phyloP scores from a whole-genome alignment of 768 basidiomycete genomes.

The Lactarius deliciosus region DNA sequence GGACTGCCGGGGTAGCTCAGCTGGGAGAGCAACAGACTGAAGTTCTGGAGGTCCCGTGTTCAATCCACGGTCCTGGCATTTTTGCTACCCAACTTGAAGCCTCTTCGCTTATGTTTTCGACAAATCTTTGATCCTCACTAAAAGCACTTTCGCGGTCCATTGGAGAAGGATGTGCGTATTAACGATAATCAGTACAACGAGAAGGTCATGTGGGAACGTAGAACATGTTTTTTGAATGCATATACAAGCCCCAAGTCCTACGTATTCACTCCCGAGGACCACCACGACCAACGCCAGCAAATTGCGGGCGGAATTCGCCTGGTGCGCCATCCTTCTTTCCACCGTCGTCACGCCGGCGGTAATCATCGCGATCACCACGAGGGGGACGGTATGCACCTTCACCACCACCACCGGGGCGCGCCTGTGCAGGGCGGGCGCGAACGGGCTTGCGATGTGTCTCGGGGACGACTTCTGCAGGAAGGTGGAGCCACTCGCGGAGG shows the following conservation, averaged over 20 bases:
- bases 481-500: slow-evolving; percentile 95
- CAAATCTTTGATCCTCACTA: not conserved
- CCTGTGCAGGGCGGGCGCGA: slow-evolving; percentile 78
- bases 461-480: slow-evolving; percentile 94
- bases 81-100: not conserved
- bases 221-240: slow-evolving; percentile 1
- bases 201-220: not conserved
- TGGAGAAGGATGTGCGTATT: not conserved
- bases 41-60: slow-evolving; percentile 76
- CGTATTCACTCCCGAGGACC: slow-evolving; percentile 60
- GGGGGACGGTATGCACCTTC: slow-evolving; percentile 86
- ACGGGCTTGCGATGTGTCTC: slow-evolving; percentile 96
- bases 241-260: slow-evolving; percentile 1
- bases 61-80: slow-evolving; percentile 75
- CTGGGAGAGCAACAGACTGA: slow-evolving; percentile 38
- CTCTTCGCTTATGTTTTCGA: not conserved
- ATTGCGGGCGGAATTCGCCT: slow-evolving; percentile 86
- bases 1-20: slow-evolving; percentile 35
- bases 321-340: slow-evolving; percentile 90
- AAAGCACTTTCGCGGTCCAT: not conserved
- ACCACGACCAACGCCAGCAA: slow-evolving; percentile 87
- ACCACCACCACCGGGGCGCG: slow-evolving; percentile 61
- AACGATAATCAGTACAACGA: not conserved
- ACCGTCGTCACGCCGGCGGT: slow-evolving; percentile 45
- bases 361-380: slow-evolving; percentile 86